A percentile compares a stretch with the other conserved stretches of the same genome.
Evolutionary conservation across 352 stramenopile genomes (phyloP).

Genomic region (Globisporangium spinosum): DNA sequence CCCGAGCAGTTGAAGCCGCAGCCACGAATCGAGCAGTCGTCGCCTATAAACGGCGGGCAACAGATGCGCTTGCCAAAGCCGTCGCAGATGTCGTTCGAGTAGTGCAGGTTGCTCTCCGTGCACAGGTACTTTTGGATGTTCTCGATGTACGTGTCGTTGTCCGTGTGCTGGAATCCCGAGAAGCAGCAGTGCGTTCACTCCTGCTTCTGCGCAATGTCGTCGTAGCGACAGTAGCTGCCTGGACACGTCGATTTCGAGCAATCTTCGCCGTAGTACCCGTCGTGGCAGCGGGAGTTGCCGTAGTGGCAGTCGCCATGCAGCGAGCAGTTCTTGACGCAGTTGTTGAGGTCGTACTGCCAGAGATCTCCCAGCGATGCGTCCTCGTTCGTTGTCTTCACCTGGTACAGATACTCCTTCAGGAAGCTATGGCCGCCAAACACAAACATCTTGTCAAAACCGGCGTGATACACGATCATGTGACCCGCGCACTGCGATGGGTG

Average conservation of each 20-base stretch:
- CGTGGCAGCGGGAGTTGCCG: slow-evolving; percentile 91
- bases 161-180: slow-evolving; percentile 80
- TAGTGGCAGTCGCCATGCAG: slow-evolving; percentile 89
- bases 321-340: slow-evolving; percentile 93
- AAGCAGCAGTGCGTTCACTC: slow-evolving; percentile 94
- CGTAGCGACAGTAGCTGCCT: slow-evolving; percentile 91
- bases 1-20: slow-evolving; percentile 89
- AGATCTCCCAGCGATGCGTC: slow-evolving; percentile 76
- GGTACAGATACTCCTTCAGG: slow-evolving; percentile 51
- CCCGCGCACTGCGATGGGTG: slow-evolving; percentile 83
- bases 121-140: slow-evolving; percentile 91
- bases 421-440: slow-evolving; percentile 90
- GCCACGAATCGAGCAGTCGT: slow-evolving; percentile 92
- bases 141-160: slow-evolving; percentile 87
- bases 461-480: slow-evolving; percentile 85
- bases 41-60: slow-evolving; percentile 89
- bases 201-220: slow-evolving; percentile 80
- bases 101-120: slow-evolving; percentile 72
- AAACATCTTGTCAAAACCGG: slow-evolving; percentile 66
- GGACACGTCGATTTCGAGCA: slow-evolving; percentile 95
- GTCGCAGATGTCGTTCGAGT: slow-evolving; percentile 94
- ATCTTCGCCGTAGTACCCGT: slow-evolving; percentile 95
- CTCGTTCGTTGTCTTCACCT: slow-evolving; percentile 50
- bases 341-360: slow-evolving; percentile 88
- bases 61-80: slow-evolving; percentile 96